Percentiles rank a stretch among this genome's conserved stretches.
phyloP scores from a whole-genome alignment of 306 rosid genomes.

The Glycine soja region DNA sequence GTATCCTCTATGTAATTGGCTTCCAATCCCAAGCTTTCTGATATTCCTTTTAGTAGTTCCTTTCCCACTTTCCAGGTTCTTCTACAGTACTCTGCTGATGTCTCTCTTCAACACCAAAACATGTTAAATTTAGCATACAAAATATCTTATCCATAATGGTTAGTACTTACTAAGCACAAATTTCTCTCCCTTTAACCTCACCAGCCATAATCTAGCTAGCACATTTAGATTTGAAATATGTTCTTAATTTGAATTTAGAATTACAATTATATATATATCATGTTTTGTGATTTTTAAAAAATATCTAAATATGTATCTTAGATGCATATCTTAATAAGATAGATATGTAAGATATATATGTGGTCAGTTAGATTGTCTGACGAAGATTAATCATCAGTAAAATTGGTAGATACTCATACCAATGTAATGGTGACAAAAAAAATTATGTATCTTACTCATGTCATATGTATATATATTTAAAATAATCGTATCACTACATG shows the following conservation, averaged over 20 bases:
- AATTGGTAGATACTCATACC: too few relatives aligned
- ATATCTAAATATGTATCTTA: not conserved
- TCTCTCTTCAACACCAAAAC: slow-evolving; percentile 47
- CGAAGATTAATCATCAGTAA: too few relatives aligned
- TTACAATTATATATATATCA: not conserved
- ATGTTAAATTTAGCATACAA: not conserved
- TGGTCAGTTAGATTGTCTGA: too few relatives aligned
- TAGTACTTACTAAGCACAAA: not conserved
- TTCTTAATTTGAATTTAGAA: too few relatives aligned
- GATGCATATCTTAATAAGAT: too few relatives aligned
- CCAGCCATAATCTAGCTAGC: not conserved
- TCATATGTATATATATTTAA: too few relatives aligned
- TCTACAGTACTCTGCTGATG: slow-evolving; percentile 52
- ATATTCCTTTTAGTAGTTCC: slow-evolving; percentile 62
- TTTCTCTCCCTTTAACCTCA: not conserved
- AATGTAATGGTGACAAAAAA: too few relatives aligned
- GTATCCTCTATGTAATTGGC: slow-evolving; percentile 41
- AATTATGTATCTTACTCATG: too few relatives aligned
- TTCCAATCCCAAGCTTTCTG: slow-evolving; percentile 66
- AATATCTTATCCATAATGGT: not conserved
- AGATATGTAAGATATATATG: too few relatives aligned
- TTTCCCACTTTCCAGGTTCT: slow-evolving; percentile 51
- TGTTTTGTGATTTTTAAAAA: not conserved
- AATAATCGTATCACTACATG: too few relatives aligned
- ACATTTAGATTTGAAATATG: not conserved